Base-by-base conservation (phyloP, 768 basidiomycete species). In the Rhodotorula graminis region DNA sequence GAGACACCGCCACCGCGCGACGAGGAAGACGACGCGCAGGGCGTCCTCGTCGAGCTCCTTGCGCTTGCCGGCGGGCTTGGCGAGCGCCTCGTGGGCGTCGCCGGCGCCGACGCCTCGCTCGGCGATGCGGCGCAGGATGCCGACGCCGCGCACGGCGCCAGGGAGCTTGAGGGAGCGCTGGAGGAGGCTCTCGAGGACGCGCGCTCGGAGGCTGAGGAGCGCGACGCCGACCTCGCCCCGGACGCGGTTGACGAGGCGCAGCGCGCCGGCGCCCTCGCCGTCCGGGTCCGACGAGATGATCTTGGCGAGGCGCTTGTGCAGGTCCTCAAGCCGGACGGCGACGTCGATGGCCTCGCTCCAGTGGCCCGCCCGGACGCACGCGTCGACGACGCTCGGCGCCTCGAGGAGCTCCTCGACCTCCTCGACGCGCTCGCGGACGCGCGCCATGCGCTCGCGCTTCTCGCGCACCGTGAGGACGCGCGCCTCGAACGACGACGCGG, bases 391-490 rank as follows among this genome's bases (percentile, higher is more conserved):
- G 63, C 90, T 84, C 16, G 95, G 93, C 61, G 94, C 86, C 76
- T 96, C 93, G 68, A 98, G 87, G 49, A 98, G 82, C 80, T 97
- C 93, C 74, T 90, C 86, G 71, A 98, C 86, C 81, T 93, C 93
- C 80, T 95, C 92, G 79, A 93, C 90, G 77, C 95, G 91, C 77
- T 97, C 94, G 70, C 93, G 86, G n/a, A 98, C 91, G 62, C 90
- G 84, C 46, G 87, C 84, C 0, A 79, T 65, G 25, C 71, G 53
- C 15, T 70, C 71, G 7, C 78, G 72, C 49, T 69, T 61, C 27
- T 31, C 29, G n/a, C 67, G 64, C 18, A 73, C 62, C 14, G 56
- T 16, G n/a, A 60, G 42, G 6, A 76, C 49, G 25, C 57, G 49
- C 18, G 23, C 2, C 27, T 67, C 58, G 65, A 77, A 77, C 12